A percentile compares a stretch with the other conserved stretches of the same genome.
Conservation (phyloP, 352 stramenopile genomes). For the Thalassiosira exigua region DNA sequence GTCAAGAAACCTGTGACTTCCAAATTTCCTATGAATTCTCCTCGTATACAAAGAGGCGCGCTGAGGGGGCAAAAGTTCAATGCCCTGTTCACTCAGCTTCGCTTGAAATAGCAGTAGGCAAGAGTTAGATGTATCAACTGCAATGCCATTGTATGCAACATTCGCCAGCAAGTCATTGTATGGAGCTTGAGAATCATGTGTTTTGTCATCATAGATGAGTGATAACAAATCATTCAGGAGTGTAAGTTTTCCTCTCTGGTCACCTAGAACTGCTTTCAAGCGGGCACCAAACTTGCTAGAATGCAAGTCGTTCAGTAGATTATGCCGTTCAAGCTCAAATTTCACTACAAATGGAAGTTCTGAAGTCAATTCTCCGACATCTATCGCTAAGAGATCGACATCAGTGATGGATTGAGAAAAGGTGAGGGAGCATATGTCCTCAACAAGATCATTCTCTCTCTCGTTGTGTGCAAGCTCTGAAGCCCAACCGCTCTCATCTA, state of each 20-base stretch:
- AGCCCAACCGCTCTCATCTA: neutral
- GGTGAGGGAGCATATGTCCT: neutral
- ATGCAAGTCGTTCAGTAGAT: neutral
- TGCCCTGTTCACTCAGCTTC: slow-evolving; percentile 3
- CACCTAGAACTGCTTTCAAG: neutral
- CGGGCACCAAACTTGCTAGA: neutral
- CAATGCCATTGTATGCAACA: neutral
- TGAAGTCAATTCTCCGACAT: neutral
- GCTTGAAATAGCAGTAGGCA: slow-evolving; percentile 28
- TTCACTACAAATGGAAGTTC: slow-evolving; percentile 14
- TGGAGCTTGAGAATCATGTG: neutral
- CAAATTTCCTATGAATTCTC: slow-evolving; percentile 21
- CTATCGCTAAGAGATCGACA: neutral
- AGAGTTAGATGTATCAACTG: slow-evolving; percentile 12
- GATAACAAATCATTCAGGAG: slow-evolving; percentile 3
- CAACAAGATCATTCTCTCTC: neutral
- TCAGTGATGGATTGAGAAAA: neutral
- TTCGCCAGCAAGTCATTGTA: slow-evolving; percentile 17
- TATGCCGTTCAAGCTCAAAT: slow-evolving; percentile 17
- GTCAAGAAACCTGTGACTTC: slow-evolving; percentile 26
- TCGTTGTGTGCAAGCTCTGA: too few relatives aligned
- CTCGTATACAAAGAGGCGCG: slow-evolving; percentile 6
- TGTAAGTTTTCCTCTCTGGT: neutral
- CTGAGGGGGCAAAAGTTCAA: slow-evolving; percentile 17
- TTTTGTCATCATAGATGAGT: slow-evolving; percentile 8